Base-by-base conservation (phyloP, 2,329 filamentous ascomycete species). In the Endoconidiophora polonica region DNA sequence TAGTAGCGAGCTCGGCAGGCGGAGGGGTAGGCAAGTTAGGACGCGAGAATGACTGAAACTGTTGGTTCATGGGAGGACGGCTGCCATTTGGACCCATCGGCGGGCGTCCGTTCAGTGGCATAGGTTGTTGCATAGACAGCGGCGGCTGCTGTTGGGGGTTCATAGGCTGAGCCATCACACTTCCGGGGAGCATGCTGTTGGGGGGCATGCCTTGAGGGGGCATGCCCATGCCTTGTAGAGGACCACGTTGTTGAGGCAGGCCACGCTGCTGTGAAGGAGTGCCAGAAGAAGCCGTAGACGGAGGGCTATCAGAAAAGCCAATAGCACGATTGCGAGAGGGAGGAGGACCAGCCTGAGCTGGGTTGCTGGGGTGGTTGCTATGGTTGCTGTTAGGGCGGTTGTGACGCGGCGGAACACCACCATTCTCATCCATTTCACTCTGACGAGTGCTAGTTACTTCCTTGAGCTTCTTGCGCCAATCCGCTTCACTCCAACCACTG, bases 381-480 rank as follows among this genome's bases (percentile, higher is more conserved):
- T 70, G 74, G 44, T 74, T 71, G 56, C 78, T 78, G 55, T 73
- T 76, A 54, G 72, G 72, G 51, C 72, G 69, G 53, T 70, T 68
- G 24, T 69, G 67, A 20, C 60, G 50, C n/a, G 46, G 50, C 6
- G 50, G 50, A 14, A 52, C 46, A 24, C 67, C 67, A 18, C 65
- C 63, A 49, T 64, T 66, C n/a, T 74, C 72, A 43, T 76, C 73
- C 45, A 77, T 68, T 14, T 70, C 72, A 24, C 76, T 77, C 76
- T 94, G 90, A 20, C 86, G 77, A 49, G 77, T 78, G 3, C 83
- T 79, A 0, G 90, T 95, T 42, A 90, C 69, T 52, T 95, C 87
- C 65, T 95, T 96, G 61, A 98, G 66, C 59, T 82, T 79, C 60
- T 80, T 83, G 57, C 88, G 79, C 91, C 91, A 98, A 56, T 95